Evolutionary conservation across 1,139 yeast species (phyloP).

Genomic region (Suhomyces terraborum): DNA sequence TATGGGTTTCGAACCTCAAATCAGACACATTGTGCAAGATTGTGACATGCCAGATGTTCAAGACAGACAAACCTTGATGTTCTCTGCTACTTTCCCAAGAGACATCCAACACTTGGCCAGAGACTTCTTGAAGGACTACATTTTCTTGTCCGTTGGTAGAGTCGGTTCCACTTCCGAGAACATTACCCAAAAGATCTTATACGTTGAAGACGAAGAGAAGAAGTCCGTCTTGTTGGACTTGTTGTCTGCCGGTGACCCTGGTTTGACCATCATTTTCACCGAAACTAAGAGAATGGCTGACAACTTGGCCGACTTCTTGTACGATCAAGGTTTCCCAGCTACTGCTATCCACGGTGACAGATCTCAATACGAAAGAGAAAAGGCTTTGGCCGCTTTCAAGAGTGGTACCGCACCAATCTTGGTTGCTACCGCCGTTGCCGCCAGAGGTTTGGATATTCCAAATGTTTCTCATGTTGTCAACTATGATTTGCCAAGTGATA

Average conservation of each 20-base stretch:
- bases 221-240: conserved; percentile 92
- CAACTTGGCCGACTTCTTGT: conserved; percentile 84
- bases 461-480: conserved; percentile 92
- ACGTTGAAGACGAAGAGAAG: conserved; percentile 95
- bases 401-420: conserved; percentile 90
- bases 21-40: conserved; percentile 91
- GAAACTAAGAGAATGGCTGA: conserved; percentile 99
- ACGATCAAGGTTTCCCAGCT: conserved; percentile 99
- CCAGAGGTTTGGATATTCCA: conserved; percentile 98
- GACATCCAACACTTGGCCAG: conserved; percentile 90
- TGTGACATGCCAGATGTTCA: conserved; percentile 98
- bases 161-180: conserved; percentile 92
- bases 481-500: conserved; percentile 97
- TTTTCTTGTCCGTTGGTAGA: conserved; percentile 96
- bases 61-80: conserved; percentile 97
- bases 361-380: conserved; percentile 96
- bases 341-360: conserved; percentile 99
- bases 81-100: conserved; percentile 99
- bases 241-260: conserved; percentile 73
- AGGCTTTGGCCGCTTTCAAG: conserved; percentile 94
- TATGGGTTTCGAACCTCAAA: conserved; percentile 97
- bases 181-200: conserved; percentile 86
- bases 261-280: conserved; percentile 90
- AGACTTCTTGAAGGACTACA: conserved; percentile 88
- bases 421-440: conserved; percentile 99